phyloP scores from a whole-genome alignment of 192 early-diverging fungal species.

The Coemansia sp. region DNA sequence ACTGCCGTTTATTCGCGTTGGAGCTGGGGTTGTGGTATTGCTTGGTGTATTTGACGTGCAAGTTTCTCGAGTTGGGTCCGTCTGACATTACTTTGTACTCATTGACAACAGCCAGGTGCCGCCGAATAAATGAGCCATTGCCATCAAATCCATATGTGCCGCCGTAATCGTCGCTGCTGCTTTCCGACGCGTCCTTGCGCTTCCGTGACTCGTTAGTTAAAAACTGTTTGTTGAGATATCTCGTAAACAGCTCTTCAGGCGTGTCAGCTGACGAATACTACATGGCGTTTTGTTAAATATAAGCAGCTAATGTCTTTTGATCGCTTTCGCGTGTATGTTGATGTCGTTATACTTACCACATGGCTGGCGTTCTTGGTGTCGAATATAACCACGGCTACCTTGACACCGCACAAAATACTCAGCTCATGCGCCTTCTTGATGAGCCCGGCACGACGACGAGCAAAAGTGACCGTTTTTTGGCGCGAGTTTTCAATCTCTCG shows the following conservation, averaged over 20 bases:
- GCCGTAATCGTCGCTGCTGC: not conserved
- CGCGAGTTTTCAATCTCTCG: constrained; percentile 54
- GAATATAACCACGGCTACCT: constrained; percentile 54
- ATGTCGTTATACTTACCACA: constrained; percentile 24
- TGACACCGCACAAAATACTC: constrained; percentile 53
- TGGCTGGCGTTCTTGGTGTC: constrained; percentile 57
- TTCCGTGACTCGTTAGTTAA: constrained; percentile 55
- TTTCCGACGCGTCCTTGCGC: constrained; percentile 35
- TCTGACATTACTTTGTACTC: constrained; percentile 48
- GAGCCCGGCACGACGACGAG: constrained; percentile 51
- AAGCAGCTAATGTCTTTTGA: too few species aligned
- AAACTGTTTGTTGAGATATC: constrained; percentile 56
- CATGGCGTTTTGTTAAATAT: too few species aligned
- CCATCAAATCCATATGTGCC: constrained; percentile 48
- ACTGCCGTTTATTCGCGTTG: constrained; percentile 11
- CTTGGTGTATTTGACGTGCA: constrained; percentile 54
- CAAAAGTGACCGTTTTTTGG: constrained; percentile 54
- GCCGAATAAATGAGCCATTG: constrained; percentile 40
- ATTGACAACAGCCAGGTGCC: constrained; percentile 54
- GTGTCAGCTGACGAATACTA: constrained; percentile 46
- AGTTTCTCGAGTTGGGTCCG: constrained; percentile 38
- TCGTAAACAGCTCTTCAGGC: constrained; percentile 42
- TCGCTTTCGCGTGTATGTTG: not conserved
- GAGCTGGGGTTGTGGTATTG: constrained; percentile 48
- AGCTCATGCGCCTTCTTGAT: constrained; percentile 59